Evolutionary conservation across 495 filamentous ascomycete genomes (phyloP).

Genomic region (Physcia stellaris): DNA sequence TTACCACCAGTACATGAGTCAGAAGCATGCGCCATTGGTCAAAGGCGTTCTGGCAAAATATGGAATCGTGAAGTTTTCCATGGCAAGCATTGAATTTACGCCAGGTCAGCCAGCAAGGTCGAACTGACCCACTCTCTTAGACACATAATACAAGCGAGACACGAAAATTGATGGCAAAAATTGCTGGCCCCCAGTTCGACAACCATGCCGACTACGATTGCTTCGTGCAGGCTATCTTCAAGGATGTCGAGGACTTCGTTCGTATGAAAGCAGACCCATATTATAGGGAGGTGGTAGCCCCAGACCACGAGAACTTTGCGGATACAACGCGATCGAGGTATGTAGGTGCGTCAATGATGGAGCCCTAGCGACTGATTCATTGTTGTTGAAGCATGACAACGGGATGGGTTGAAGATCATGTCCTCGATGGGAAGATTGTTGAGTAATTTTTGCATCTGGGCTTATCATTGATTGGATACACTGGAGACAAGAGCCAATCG

Average conservation of each 20-base stretch:
- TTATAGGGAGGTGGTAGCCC: constrained; percentile 10
- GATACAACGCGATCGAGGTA: constrained; percentile 10
- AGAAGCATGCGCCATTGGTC: constrained; percentile 22
- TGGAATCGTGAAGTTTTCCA: constrained; percentile 21
- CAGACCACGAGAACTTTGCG: constrained; percentile 8
- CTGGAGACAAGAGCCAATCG: no score
- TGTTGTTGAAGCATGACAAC: constrained; percentile 9
- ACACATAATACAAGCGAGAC: constrained; percentile 3
- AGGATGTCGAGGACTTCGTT: constrained; percentile 23
- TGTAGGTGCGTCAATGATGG: constrained; percentile 2
- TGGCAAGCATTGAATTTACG: background rate
- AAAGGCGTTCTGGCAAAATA: constrained; percentile 27
- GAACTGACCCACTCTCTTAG: background rate
- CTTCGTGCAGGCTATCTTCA: constrained; percentile 28
- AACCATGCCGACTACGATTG: constrained; percentile 30
- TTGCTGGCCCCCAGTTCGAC: constrained; percentile 25
- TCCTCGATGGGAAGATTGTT: constrained; percentile 8
- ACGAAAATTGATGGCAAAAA: constrained; percentile 5
- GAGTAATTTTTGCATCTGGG: no score
- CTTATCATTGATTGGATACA: no score
- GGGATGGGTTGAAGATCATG: constrained; percentile 7
- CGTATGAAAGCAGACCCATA: constrained; percentile 25
- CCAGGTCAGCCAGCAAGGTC: background rate
- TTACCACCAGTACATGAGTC: constrained; percentile 25
- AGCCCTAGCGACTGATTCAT: background rate